These are phyloP conservation scores for Aureobasidium sp. DNA, from an alignment of 2,329 filamentous ascomycete species.

Conservation along the genomic window DNA sequence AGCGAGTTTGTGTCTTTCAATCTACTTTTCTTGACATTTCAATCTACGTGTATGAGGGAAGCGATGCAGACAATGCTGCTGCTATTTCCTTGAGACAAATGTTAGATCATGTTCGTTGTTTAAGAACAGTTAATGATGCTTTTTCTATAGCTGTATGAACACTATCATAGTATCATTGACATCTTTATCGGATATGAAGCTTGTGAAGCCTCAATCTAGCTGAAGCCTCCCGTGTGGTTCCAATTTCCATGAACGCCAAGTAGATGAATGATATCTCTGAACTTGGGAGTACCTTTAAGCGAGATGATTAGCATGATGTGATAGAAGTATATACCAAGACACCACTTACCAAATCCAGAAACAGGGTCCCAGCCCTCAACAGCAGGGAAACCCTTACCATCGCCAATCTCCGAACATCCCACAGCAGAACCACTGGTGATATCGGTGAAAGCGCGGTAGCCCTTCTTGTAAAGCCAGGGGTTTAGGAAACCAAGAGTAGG, in stretches of 20 bases:
- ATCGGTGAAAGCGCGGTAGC: conserved; percentile 43
- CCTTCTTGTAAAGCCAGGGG: conserved; percentile 43
- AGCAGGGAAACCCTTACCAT: conserved; percentile 24
- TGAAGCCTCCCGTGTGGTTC: neutral
- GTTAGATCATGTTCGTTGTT: no score
- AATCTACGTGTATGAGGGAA: no score
- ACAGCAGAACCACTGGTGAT: conserved; percentile 30
- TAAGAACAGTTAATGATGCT: no score
- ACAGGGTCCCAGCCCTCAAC: conserved; percentile 28
- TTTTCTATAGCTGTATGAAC: no score
- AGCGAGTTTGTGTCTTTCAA: neutral
- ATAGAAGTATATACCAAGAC: no score
- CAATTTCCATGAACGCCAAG: conserved; percentile 1
- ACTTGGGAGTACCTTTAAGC: conserved; percentile 23
- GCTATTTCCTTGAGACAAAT: no score
- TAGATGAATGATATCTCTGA: conserved; percentile 6
- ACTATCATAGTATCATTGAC: no score
- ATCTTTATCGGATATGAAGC: no score
- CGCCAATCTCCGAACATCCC: conserved; percentile 25
- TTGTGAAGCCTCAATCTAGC: neutral
- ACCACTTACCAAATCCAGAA: conserved; percentile 19
- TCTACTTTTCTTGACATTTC: neutral
- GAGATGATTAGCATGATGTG: neutral
- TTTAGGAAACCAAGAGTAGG: conserved; percentile 49
- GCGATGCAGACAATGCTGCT: no score